Conservation (phyloP, 2,329 filamentous ascomycete genomes). For the Teratosphaeria viscida region DNA sequence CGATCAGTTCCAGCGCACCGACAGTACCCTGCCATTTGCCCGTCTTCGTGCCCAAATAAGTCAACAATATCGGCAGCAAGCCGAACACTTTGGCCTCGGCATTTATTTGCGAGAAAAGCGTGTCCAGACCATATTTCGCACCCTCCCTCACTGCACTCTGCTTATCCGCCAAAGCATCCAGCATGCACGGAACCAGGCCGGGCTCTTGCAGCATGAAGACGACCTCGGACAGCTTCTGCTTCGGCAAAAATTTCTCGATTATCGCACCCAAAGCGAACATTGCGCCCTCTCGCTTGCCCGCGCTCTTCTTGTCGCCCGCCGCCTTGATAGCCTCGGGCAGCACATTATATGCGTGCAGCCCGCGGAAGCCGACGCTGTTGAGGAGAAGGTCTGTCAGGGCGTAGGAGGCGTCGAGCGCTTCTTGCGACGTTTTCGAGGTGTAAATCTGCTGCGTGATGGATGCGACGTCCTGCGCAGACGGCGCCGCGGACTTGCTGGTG, state of each 20-base stretch:
- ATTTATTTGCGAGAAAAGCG: conserved; percentile 67
- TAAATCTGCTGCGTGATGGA: conserved; percentile 35
- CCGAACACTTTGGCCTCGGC: conserved; percentile 75
- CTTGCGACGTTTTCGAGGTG: conserved; percentile 43
- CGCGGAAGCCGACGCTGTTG: conserved; percentile 54
- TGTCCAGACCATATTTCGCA: conserved; percentile 87
- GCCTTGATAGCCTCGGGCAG: conserved; percentile 61
- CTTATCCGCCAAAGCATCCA: conserved; percentile 87
- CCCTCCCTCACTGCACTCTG: conserved; percentile 78
- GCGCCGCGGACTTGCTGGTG: conserved; percentile 34
- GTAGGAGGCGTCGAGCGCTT: conserved; percentile 53
- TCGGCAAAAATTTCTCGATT: conserved; percentile 76
- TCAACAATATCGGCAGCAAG: conserved; percentile 62
- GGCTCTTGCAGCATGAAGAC: conserved; percentile 74
- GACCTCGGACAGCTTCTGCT: conserved; percentile 68
- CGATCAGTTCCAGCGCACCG: conserved; percentile 71
- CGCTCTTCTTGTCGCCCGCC: conserved; percentile 87
- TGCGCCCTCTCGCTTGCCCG: conserved; percentile 71
- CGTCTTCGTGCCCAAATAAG: conserved; percentile 71
- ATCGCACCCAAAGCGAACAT: conserved; percentile 92
- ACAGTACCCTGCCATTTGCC: conserved; percentile 98
- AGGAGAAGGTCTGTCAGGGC: conserved; percentile 53
- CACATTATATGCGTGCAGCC: conserved; percentile 51
- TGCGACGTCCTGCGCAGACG: conserved; percentile 37
- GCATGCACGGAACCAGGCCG: conserved; percentile 57